These are phyloP conservation scores for Pseudogymnoascus sp. DNA, from an alignment of 2,329 filamentous ascomycete genomes.

Conservation along the genomic window DNA sequence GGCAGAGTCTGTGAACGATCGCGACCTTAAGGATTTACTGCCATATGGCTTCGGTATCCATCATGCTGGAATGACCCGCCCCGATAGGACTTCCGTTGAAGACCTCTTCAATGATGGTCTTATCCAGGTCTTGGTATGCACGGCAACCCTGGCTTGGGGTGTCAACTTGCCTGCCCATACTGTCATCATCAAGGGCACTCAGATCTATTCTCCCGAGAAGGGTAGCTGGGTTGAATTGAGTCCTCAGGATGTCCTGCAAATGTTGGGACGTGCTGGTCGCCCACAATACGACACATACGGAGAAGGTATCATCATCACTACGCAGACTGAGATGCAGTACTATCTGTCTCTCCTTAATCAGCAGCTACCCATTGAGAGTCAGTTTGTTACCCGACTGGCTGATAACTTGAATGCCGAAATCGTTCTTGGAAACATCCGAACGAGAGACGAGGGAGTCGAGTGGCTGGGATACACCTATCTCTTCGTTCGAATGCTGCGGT, in stretches of 20 bases:
- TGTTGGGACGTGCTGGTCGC: slow-evolving; percentile 93
- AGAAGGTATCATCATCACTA: slow-evolving; percentile 97
- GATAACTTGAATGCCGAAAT: slow-evolving; percentile 96
- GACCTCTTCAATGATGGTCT: slow-evolving; percentile 86
- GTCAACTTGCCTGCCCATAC: slow-evolving; percentile 97
- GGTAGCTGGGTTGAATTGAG: slow-evolving; percentile 97
- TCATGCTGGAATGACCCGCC: slow-evolving; percentile 91
- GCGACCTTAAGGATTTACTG: slow-evolving; percentile 84
- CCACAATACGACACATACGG: slow-evolving; percentile 97
- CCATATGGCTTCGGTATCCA: slow-evolving; percentile 98
- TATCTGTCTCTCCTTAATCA: slow-evolving; percentile 95
- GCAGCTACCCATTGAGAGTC: slow-evolving; percentile 94
- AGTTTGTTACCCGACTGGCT: slow-evolving; percentile 83
- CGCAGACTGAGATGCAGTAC: slow-evolving; percentile 90
- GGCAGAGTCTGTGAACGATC: slow-evolving; percentile 71
- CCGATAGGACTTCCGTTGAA: slow-evolving; percentile 91
- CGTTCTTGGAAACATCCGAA: slow-evolving; percentile 87
- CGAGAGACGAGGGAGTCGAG: slow-evolving; percentile 91
- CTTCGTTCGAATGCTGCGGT: slow-evolving; percentile 94
- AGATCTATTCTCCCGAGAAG: slow-evolving; percentile 96
- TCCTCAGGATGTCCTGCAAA: slow-evolving; percentile 94
- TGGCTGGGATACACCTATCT: slow-evolving; percentile 98
- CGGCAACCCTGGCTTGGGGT: slow-evolving; percentile 97
- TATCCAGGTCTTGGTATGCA: slow-evolving; percentile 93
- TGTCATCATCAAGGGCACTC: slow-evolving; percentile 97